Conservation (phyloP, 2,329 filamentous ascomycete genomes). For the Microdochium paspali region DNA sequence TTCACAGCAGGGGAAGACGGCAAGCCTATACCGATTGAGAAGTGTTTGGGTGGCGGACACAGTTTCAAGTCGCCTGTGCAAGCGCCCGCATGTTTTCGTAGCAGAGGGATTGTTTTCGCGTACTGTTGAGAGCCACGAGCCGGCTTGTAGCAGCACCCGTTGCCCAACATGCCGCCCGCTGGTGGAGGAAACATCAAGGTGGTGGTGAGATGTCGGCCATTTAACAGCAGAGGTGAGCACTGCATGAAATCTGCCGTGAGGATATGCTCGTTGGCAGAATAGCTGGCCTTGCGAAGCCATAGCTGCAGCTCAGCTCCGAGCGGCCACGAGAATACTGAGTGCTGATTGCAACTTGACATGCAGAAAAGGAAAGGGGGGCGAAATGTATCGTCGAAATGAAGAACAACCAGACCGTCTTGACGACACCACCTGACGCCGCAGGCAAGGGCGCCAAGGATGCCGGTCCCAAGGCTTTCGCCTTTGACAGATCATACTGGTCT, state of each 20-base stretch:
- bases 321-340: neutral
- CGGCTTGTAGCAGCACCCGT: neutral
- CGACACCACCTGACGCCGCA: constrained; percentile 55
- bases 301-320: neutral
- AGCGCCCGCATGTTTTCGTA: no score
- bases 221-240: constrained; percentile 79
- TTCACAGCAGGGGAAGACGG: no score
- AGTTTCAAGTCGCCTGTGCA: no score
- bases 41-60: no score
- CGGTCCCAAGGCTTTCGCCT: constrained; percentile 80
- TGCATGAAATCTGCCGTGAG: neutral
- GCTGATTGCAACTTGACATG: neutral
- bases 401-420: constrained; percentile 79
- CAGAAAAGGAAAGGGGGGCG: constrained; percentile 83
- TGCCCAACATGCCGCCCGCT: constrained; percentile 46
- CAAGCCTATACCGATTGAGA: no score
- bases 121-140: no score
- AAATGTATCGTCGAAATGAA: constrained; percentile 99
- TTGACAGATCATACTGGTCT: constrained; percentile 97
- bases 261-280: neutral
- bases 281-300: neutral
- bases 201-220: constrained; percentile 91
- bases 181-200: constrained; percentile 99
- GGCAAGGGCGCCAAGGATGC: constrained; percentile 61
- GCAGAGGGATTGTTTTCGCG: no score